Base-by-base conservation (phyloP, 2,329 filamentous ascomycete genomes). In the Diplodia intermedia region DNA sequence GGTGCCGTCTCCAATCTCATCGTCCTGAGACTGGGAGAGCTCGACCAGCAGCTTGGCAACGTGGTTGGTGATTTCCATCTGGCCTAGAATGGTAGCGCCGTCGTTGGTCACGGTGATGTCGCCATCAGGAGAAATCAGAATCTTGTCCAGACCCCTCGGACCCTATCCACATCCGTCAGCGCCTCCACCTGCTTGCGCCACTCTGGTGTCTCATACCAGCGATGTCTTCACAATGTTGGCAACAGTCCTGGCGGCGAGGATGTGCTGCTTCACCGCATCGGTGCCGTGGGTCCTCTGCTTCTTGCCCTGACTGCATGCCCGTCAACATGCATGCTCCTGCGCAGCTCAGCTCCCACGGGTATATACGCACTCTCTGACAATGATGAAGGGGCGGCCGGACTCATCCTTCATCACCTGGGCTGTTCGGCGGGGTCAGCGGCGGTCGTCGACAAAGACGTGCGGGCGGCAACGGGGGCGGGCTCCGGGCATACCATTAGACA, bases 71-170 rank as follows among this genome's bases (percentile, higher is more conserved):
- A 99, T 94, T 84, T 99, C 95, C 95, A 99, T 99, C 87, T 89
- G 93, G 75, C 92, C 90, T 73, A 99, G 86, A 76, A 99, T 99
- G 55, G 95, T 99, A 67, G 96, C 96, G 76, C 95, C 95, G 83
- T 99, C 95, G 84, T 99, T 99, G 73, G 95, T 99, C 71, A 99
- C 93, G 70, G 95, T 99, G 80, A 99, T 99, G 82, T 99, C 95
- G 80, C 95, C 95, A 79, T 99, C 95, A 70, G 95, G 92, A 63
- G 95, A 99, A 76, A 99, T 99, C 75, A 99, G 88, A 78, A 99
- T 99, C 86, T 99, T 99, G 86, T 99, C 95, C 77, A 99, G 89
- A 71, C 95, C 95, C 74, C 95, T 91, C 66, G 95, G 95, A 62
- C 95, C 95, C 86, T 87, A 71, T 26, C 14, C 60, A 15, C 62